Evolutionary conservation across 306 rosid species (phyloP).

Genomic region (Lathyrus tuberosus): DNA sequence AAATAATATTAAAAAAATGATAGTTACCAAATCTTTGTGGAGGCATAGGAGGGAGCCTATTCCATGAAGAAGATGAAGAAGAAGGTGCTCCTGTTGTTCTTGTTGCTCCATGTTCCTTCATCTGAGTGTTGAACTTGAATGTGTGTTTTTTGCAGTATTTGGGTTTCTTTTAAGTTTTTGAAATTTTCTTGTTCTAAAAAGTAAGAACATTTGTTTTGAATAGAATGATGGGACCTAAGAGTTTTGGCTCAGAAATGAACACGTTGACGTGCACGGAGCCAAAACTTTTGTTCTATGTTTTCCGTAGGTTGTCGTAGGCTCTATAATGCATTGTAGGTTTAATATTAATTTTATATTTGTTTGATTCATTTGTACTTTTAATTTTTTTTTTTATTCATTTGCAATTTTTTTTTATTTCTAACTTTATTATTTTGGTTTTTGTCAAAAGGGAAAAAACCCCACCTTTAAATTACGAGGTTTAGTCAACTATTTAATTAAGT

Average conservation of each 20-base stretch:
- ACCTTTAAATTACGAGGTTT: too few species aligned
- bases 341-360: too few species aligned
- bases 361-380: too few species aligned
- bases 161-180: neutral
- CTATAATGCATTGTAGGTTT: neutral
- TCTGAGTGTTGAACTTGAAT: neutral
- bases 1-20: neutral
- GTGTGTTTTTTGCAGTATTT: neutral
- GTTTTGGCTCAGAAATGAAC: slow-evolving; percentile 62
- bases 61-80: slow-evolving; percentile 49
- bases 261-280: slow-evolving; percentile 59
- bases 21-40: slow-evolving; percentile 50
- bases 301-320: neutral
- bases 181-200: neutral
- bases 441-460: too few species aligned
- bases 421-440: too few species aligned
- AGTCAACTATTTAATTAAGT: too few species aligned
- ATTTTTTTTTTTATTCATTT: too few species aligned
- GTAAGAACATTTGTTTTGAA: neutral
- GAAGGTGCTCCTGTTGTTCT: slow-evolving; percentile 16
- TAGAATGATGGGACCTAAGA: slow-evolving; percentile 25
- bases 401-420: too few species aligned
- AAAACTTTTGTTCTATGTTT: slow-evolving; percentile 37
- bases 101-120: slow-evolving; percentile 16
- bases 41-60: slow-evolving; percentile 39